Evolutionary conservation across 768 basidiomycete genomes (phyloP).

Genomic region (Tricholoma bakamatsutake): DNA sequence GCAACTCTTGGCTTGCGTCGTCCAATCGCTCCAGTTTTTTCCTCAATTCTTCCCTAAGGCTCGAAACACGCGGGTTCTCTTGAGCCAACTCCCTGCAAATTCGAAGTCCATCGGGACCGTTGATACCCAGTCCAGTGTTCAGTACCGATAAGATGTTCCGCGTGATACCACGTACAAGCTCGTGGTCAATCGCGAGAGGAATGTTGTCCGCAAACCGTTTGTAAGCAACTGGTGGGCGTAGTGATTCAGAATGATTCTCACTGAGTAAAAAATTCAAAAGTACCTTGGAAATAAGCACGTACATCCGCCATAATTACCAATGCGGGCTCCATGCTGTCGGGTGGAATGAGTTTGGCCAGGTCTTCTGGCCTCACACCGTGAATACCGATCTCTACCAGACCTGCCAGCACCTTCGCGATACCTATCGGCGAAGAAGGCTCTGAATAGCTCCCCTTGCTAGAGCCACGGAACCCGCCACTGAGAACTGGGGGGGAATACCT

Average conservation of each 20-base stretch:
- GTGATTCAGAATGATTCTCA: neutral
- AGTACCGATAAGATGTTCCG: conserved; percentile 40
- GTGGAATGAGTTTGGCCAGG: conserved; percentile 42
- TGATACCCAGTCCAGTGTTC: conserved; percentile 44
- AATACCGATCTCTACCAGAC: conserved; percentile 35
- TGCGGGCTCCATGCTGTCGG: conserved; percentile 49
- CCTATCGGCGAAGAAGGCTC: neutral
- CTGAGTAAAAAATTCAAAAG: neutral
- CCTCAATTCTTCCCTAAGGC: conserved; percentile 39
- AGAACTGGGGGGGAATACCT: conserved; percentile 7
- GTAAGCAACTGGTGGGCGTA: conserved; percentile 39
- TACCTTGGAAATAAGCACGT: conserved; percentile 72
- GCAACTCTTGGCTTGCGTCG: conserved; percentile 38
- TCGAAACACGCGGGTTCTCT: conserved; percentile 40
- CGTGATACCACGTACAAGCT: conserved; percentile 49
- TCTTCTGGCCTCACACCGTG: conserved; percentile 32
- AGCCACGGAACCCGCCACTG: neutral
- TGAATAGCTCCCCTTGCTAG: neutral
- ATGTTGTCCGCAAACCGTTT: conserved; percentile 55
- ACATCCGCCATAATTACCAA: conserved; percentile 67
- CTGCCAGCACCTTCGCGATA: conserved; percentile 24
- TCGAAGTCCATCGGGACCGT: conserved; percentile 36
- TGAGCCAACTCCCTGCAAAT: conserved; percentile 48
- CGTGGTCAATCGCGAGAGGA: conserved; percentile 49
- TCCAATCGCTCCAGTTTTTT: conserved; percentile 48